Evolutionary conservation across 441 rosid genomes (phyloP).

Genomic region (Populus trichocarpa): DNA sequence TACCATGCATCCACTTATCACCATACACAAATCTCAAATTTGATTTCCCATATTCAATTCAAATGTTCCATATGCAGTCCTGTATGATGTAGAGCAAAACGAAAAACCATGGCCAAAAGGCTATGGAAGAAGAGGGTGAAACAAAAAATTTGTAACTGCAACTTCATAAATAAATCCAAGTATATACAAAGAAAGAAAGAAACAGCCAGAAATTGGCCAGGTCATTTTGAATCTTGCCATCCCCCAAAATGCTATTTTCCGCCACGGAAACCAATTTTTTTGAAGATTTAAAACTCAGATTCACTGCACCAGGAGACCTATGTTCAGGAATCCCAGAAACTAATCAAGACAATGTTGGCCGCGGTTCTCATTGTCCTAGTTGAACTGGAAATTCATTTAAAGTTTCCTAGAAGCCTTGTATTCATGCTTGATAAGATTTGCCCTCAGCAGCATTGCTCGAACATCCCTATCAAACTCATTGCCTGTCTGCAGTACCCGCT

Average conservation of each 20-base stretch:
- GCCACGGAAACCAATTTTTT: neutral
- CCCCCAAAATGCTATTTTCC: slow-evolving; percentile 16
- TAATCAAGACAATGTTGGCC: slow-evolving; percentile 8
- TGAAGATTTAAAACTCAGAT: slow-evolving; percentile 3
- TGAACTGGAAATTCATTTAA: slow-evolving; percentile 38
- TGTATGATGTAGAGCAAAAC: neutral
- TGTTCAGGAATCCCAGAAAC: slow-evolving; percentile 5
- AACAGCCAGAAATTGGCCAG: slow-evolving; percentile 3
- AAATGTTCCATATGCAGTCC: neutral
- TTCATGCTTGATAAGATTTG: slow-evolving; percentile 84
- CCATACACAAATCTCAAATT: neutral
- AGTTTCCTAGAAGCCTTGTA: slow-evolving; percentile 65
- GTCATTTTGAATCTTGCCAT: slow-evolving; percentile 12
- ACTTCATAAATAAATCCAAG: slow-evolving; percentile 17
- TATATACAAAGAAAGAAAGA: slow-evolving; percentile 14
- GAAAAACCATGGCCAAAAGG: neutral
- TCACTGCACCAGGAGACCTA: neutral
- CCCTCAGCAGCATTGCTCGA: slow-evolving; percentile 81
- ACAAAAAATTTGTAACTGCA: neutral
- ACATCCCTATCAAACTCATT: slow-evolving; percentile 85
- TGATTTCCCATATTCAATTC: neutral
- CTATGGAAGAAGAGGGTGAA: neutral
- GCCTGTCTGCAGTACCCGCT: slow-evolving; percentile 92
- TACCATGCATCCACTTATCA: neutral
- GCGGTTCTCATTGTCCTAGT: slow-evolving; percentile 15